Evolutionary conservation across 1,139 yeast genomes (phyloP).

Genomic region (Nematodospora anomalae): DNA sequence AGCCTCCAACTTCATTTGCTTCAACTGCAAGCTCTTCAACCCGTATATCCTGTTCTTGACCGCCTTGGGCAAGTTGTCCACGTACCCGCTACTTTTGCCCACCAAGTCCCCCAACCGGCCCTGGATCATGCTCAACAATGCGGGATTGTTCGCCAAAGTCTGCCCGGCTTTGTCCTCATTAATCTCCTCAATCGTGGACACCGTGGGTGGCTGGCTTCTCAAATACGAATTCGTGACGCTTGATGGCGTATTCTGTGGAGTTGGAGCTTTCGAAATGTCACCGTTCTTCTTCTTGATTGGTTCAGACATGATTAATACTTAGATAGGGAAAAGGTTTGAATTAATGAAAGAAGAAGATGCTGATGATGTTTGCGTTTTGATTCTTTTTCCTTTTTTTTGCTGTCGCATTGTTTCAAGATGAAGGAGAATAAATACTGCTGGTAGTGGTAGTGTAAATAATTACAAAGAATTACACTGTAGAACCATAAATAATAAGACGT

Average conservation of each 20-base stretch:
- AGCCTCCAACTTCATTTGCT: conserved; percentile 81
- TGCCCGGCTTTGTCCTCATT: conserved; percentile 41
- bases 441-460: not conserved
- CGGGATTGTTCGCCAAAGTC: conserved; percentile 71
- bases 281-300: conserved; percentile 68
- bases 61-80: conserved; percentile 70
- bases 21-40: conserved; percentile 79
- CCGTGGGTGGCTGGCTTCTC: conserved; percentile 68
- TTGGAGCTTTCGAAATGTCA: conserved; percentile 91
- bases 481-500: too few relatives aligned
- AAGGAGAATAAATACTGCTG: too few relatives aligned
- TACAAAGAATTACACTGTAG: too few relatives aligned
- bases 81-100: conserved; percentile 86
- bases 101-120: conserved; percentile 83
- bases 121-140: conserved; percentile 80
- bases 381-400: not conserved
- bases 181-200: conserved; percentile 79
- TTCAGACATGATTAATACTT: conserved; percentile 54
- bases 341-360: conserved; percentile 1
- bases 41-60: conserved; percentile 81
- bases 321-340: not conserved
- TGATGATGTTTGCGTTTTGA: not conserved
- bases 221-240: conserved; percentile 78
- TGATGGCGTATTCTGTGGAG: conserved; percentile 98
- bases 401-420: not conserved